Conservation (phyloP, 2,329 filamentous ascomycete species). For the Fusarium avenaceum region DNA sequence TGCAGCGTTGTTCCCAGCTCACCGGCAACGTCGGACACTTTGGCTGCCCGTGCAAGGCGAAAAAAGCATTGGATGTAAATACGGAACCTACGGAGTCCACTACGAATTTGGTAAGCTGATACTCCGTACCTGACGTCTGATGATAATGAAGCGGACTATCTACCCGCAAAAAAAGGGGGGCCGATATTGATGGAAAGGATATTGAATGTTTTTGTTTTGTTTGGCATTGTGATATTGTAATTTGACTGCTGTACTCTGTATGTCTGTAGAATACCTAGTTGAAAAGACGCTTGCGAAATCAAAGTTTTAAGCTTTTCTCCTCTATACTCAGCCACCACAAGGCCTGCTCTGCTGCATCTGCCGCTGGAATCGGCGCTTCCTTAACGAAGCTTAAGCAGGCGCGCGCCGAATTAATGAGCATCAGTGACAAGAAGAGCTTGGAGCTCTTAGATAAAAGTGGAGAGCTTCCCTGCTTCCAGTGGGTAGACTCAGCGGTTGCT, state of each 20-base stretch:
- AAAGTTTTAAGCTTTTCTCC: constrained; percentile 37
- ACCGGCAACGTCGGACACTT: constrained; percentile 28
- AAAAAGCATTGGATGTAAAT: not conserved
- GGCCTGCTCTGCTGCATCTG: not conserved
- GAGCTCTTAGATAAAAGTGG: constrained; percentile 28
- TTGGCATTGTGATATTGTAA: not conserved
- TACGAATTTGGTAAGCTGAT: not conserved
- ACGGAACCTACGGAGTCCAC: constrained; percentile 13
- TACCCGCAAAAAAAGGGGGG: constrained; percentile 5
- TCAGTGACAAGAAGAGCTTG: constrained; percentile 36
- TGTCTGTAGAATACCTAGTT: not conserved
- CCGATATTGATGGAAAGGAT: not conserved
- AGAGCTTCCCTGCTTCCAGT: constrained; percentile 10
- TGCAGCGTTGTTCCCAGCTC: constrained; percentile 15
- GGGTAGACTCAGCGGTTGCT: constrained; percentile 20
- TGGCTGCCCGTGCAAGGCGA: constrained; percentile 1
- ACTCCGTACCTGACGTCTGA: constrained; percentile 15
- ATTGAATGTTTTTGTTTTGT: no score
- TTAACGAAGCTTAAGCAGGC: constrained; percentile 23
- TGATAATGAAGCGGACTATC: not conserved
- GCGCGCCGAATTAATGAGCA: constrained; percentile 33
- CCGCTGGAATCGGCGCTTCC: constrained; percentile 30
- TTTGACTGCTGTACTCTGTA: not conserved
- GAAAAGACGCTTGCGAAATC: constrained; percentile 7
- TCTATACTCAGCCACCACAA: constrained; percentile 20